These are phyloP conservation scores for Clavispora phyllophila DNA, from an alignment of 805 yeast species.

Conservation along the genomic window DNA sequence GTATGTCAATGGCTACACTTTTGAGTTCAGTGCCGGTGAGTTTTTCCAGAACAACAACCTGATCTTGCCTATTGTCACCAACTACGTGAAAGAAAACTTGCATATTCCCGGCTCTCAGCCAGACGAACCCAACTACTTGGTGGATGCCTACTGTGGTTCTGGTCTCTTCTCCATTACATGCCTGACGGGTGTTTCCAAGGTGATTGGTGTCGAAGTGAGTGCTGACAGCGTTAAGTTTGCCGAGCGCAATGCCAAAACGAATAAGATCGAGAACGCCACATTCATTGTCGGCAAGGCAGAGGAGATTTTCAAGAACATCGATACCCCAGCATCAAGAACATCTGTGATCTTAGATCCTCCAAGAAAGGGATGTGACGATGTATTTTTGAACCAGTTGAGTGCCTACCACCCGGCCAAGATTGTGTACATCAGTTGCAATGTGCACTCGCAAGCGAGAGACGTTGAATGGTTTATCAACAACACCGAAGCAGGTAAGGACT, in stretches of 20 bases:
- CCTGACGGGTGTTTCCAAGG: conserved; percentile 72
- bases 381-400: conserved; percentile 79
- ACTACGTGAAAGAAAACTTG: conserved; percentile 72
- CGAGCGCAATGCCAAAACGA: conserved; percentile 67
- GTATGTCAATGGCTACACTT: conserved; percentile 65
- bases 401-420: conserved; percentile 79
- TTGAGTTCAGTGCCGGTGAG: conserved; percentile 90
- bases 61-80: conserved; percentile 77
- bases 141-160: conserved; percentile 95
- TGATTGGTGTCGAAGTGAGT: conserved; percentile 90
- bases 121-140: conserved; percentile 52
- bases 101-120: conserved; percentile 30
- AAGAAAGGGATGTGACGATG: conserved; percentile 91
- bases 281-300: conserved; percentile 94
- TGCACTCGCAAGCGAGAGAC: conserved; percentile 96
- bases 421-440: conserved; percentile 96
- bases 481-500: conserved; percentile 57
- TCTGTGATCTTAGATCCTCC: conserved; percentile 95
- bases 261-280: conserved; percentile 70
- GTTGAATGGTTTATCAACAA: conserved; percentile 72
- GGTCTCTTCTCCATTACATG: conserved; percentile 90
- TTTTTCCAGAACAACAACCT: conserved; percentile 93
- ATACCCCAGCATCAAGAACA: conserved; percentile 70
- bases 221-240: conserved; percentile 91
- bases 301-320: conserved; percentile 72